Base-by-base conservation (phyloP, 2,329 filamentous ascomycete genomes). In the Blumeria graminis region DNA sequence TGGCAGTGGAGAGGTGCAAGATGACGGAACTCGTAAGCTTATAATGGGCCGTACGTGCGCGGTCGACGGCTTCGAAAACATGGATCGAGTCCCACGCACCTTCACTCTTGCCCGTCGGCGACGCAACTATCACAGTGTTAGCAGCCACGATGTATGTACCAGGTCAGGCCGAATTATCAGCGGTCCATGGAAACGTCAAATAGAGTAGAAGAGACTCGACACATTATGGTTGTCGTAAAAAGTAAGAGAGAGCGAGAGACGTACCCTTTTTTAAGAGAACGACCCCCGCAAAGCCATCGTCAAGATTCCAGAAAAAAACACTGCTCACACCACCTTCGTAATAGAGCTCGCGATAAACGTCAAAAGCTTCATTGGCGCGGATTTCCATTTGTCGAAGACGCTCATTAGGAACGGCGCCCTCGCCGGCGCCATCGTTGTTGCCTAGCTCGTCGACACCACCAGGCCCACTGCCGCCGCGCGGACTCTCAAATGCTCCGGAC, bases 21-120 rank as follows among this genome's bases (percentile, higher is more conserved):
- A 98, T 96, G 53, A 98, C 90, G 5, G 92, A 98, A 62, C 86
- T 93, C 0, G 92, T 98, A 61, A 98, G 81, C 71, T 95, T 94
- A 77, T 98, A 98, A 72, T 95, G 90, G 58, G 88, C 89, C 62
- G 81, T 86, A 61, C 92, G 83, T 62, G 86, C 88, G 62, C 88
- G 84, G 69, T 98, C 92, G 65, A 87, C 87, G 58, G 90, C 88
- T 69, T 98, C 92, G 69, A 98, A 94, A 62, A 98, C 92, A 72
- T 98, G 92, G 68, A 98, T 96, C 62, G 86, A 94, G 71, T 98
- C 92, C 92, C 92, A 98, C 56, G 87, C 82, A 58, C 88, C 89
- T 57, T 84, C 78, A 65, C 78, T 81, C 63, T 76, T 77, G 67
- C 73, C 76, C 62, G 75, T 78, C 60, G 75, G 81, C 57, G 74